These are phyloP conservation scores for Jamesozyma piceae DNA, from an alignment of 805 yeast species.

Conservation along the genomic window DNA sequence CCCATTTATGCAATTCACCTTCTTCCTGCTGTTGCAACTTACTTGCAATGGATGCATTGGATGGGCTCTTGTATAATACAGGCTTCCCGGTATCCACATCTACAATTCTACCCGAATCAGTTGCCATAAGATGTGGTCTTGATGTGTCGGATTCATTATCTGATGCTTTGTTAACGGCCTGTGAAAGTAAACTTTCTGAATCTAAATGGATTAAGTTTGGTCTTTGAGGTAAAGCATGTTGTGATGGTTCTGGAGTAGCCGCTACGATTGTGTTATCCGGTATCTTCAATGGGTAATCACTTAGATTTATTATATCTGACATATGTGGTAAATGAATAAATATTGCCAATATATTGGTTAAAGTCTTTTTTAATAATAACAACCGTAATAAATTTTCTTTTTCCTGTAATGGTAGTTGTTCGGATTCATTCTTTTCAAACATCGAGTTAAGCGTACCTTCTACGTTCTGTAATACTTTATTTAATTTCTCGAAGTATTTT, in stretches of 20 bases:
- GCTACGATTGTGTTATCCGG: background rate
- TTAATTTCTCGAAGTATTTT: conserved; percentile 36
- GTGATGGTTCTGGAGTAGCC: conserved; percentile 5
- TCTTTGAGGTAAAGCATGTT: conserved; percentile 2
- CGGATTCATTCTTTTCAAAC: conserved; percentile 46
- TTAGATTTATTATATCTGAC: conserved; percentile 6
- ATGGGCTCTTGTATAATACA: conserved; percentile 46
- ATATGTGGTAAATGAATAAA: conserved; percentile 25
- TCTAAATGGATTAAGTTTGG: conserved; percentile 18
- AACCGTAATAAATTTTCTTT: conserved; percentile 67
- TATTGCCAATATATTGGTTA: conserved; percentile 43
- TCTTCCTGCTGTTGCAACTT: conserved; percentile 84
- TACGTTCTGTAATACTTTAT: conserved; percentile 30
- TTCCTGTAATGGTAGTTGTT: conserved; percentile 52
- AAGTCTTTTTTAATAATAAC: conserved; percentile 58
- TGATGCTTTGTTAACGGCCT: conserved; percentile 1
- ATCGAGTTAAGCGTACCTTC: conserved; percentile 47
- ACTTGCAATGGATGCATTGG: conserved; percentile 55
- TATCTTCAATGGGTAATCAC: background rate
- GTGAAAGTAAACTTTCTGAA: conserved; percentile 10
- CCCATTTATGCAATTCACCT: conserved; percentile 85
- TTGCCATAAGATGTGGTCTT: conserved; percentile 62
- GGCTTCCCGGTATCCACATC: conserved; percentile 68
- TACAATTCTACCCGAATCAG: conserved; percentile 49
- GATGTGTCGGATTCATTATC: conserved; percentile 1